Conservation (phyloP, 139 green algal genomes). For the Micromonas commoda region DNA sequence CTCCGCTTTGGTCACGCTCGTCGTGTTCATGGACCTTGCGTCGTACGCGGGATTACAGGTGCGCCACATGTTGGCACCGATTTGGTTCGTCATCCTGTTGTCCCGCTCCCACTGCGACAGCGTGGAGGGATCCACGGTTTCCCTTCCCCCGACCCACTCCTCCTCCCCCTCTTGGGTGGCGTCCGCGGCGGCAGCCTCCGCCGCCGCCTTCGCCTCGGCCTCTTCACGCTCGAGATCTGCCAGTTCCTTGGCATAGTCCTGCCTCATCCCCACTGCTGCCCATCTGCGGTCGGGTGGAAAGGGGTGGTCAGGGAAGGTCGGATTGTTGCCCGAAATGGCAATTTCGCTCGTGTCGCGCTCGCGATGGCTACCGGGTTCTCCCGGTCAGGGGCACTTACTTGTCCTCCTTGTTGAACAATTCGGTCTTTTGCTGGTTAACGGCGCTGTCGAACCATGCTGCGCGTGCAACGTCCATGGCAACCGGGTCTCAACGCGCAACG, state of each 20-base stretch:
- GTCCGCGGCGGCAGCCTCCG: not conserved
- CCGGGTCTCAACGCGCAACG: too few species aligned
- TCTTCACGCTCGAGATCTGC: not conserved
- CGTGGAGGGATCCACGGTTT: not conserved
- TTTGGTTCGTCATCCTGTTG: not conserved
- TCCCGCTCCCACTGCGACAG: not conserved
- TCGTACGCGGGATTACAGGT: not conserved
- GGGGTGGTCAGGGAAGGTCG: not conserved
- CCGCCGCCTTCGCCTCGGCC: not conserved
- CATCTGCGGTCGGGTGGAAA: constrained; percentile 7
- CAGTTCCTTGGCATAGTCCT: not conserved
- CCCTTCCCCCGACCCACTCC: not conserved
- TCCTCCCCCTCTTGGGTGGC: not conserved
- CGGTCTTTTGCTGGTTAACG: not conserved
- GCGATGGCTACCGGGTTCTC: not conserved
- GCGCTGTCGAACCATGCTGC: constrained; percentile 17
- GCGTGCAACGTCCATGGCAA: constrained; percentile 8
- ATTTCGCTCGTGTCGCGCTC: too few species aligned
- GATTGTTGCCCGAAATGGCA: too few species aligned
- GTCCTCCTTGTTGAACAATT: not conserved
- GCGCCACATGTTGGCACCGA: not conserved
- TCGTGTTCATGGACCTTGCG: not conserved
- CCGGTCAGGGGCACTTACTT: not conserved
- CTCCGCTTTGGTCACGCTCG: not conserved
- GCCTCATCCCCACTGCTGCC: not conserved